Base-by-base conservation (phyloP, 202 grass and related monocot species). In the Carex arenaria region DNA sequence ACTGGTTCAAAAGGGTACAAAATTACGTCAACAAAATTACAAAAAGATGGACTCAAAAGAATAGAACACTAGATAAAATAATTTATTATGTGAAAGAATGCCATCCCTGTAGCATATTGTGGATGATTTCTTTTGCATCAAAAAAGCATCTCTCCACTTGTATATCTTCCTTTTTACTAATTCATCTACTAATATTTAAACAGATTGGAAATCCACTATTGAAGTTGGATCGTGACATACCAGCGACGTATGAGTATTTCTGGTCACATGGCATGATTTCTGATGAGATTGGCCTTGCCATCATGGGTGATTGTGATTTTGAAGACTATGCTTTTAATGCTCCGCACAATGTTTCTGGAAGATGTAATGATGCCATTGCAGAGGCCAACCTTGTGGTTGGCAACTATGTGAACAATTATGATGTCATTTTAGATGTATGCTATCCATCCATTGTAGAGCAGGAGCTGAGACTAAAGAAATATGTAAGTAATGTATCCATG, bases 191-290 rank as follows among this genome's bases (percentile, higher is more conserved):
- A 59, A 65, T 45, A 4, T 36, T 91, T 87, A 54, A 47, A 75
- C 82, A 99, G 96, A 96, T 99, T 3, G 96, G 96, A 45, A 99
- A 99, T 70, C 96, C 96, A 1, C 88, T 99, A 56, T 84, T 99
- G 55, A 99, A 92, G 75, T 91, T 96, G 83, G 93, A 99, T 70
- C 94, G 88, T 84, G 93, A 99, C 85, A 72, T 86, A 52, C 89
- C 91, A 52, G 91, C 96, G 26, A 96, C 89, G 30, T 99, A 91
- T 8, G 96, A 99, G 74, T 99, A 92, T 40, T 99, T 99, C 73
- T 99, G 96, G 96, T 99, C 96, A 7, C 96, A 99, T 57, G 96
- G 96, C 69, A 99, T 99, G 93, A 96, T 96, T 59, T 99, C 96
- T 32, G 96, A 99, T 47, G 96, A 99, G 85, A 87, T 96, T 68